phyloP scores from a whole-genome alignment of 106 monocot species.

The Vanilla planifolia region DNA sequence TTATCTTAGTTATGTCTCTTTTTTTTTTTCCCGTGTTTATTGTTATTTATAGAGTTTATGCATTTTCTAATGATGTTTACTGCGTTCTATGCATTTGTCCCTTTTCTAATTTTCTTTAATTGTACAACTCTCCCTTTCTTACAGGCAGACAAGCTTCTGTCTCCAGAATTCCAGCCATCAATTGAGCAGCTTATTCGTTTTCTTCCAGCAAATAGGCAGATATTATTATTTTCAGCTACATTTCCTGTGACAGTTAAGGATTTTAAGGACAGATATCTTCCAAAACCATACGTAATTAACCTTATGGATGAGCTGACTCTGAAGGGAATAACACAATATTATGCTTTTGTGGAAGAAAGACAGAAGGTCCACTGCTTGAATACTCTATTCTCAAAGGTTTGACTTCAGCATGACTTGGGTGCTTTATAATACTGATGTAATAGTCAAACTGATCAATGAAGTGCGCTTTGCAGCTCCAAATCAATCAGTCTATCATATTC shows the following conservation, averaged over 20 bases:
- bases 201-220: constrained; percentile 66
- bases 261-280: constrained; percentile 84
- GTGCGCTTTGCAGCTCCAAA: constrained; percentile 35
- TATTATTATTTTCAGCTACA: constrained; percentile 90
- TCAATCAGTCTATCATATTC: constrained; percentile 97
- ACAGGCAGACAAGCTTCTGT: constrained; percentile 96
- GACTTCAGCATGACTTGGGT: not conserved
- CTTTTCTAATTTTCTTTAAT: too few relatives aligned
- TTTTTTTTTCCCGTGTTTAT: too few relatives aligned
- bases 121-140: not conserved
- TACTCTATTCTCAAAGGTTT: constrained; percentile 98
- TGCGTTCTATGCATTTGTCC: too few relatives aligned
- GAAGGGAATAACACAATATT: constrained; percentile 92
- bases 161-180: constrained; percentile 94
- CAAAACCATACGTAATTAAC: constrained; percentile 81
- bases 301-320: constrained; percentile 99
- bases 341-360: constrained; percentile 97
- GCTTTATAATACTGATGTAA: not conserved
- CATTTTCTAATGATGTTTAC: too few relatives aligned
- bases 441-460: constrained; percentile 3
- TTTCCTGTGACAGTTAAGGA: constrained; percentile 96
- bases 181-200: constrained; percentile 72
- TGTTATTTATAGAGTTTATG: too few relatives aligned
- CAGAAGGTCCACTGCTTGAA: constrained; percentile 98
- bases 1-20: too few relatives aligned